Base-by-base conservation (phyloP, 176 grass and related monocot species). In the Pontederia crassipes region DNA sequence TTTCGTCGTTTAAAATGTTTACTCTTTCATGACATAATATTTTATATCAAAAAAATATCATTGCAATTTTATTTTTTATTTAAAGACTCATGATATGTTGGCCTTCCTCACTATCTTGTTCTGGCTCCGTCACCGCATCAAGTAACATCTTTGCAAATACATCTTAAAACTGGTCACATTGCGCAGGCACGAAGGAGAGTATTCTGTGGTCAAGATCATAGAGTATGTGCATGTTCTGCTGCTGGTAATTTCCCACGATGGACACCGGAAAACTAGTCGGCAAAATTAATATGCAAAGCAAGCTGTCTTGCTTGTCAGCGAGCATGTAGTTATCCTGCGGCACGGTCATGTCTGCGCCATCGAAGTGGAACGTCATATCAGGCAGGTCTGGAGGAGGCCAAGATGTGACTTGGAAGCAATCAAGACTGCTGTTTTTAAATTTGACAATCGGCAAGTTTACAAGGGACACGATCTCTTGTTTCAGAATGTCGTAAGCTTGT, bases 181-280 rank as follows among this genome's bases (percentile, higher is more conserved):
- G 55, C 0, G 74, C 62, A 0, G 61, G 74, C 54, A 77, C 80
- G 75, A 86, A 91, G 0, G 83, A 86, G 46, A 91, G 17, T 8
- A 74, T 9, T 15, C 27, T 57, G 5, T 18, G 55, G 27, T 51
- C 65, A 29, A 92, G 29, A 73, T 86, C 77, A 20, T 86, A 92
- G 55, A 86, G 28, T 45, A 86, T 12, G 26, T 86, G 84, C 66
- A 83, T 65, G 66, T 72, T 80, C 65, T 92, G 83, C 77, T 86
- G 83, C 62, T 78, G 83, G 46, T 77, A 73, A 57, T 79, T 85
- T 50, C 86, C 86, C 3, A 89, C 69, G 28, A 85, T 67, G 48
- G 86, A 89, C 16, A 85, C 50, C n/a, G 72, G 62, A 28, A 46
- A 40, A 12, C 57, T 69, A n/a, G 71, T 58, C 9, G 77, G 28